Percentiles rank a stretch among this genome's conserved stretches.
Evolutionary conservation across 2,329 filamentous ascomycete genomes (phyloP).

Genomic region (Curvularia verruculosa): DNA sequence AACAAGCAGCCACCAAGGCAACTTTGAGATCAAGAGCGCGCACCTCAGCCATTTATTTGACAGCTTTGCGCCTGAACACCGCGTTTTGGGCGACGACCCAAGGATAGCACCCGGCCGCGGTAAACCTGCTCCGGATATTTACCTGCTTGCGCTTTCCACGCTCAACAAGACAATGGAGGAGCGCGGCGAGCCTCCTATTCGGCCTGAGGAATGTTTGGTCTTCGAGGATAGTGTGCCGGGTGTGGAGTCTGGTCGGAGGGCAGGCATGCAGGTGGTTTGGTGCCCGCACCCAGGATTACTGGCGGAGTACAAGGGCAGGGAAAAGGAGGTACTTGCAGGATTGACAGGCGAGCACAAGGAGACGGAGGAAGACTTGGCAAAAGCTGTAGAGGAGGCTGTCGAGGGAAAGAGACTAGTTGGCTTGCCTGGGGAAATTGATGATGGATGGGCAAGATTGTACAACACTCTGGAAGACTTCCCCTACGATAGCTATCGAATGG

Average conservation of each 20-base stretch:
- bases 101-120: constrained; percentile 80
- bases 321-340: constrained; percentile 83
- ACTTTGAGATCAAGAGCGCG: constrained; percentile 77
- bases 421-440: constrained; percentile 60
- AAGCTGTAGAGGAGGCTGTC: constrained; percentile 46
- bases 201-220: constrained; percentile 86
- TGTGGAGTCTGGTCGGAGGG: constrained; percentile 86
- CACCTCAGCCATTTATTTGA: constrained; percentile 60
- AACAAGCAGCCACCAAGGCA: constrained; percentile 74
- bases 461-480: constrained; percentile 64
- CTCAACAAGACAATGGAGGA: constrained; percentile 77
- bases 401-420: constrained; percentile 53
- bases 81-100: constrained; percentile 83
- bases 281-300: constrained; percentile 81
- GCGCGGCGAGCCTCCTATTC: constrained; percentile 66
- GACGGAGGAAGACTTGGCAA: constrained; percentile 52
- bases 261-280: constrained; percentile 95
- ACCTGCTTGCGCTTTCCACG: constrained; percentile 80
- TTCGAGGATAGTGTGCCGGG: constrained; percentile 96
- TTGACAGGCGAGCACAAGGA: constrained; percentile 73
- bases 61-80: constrained; percentile 73
- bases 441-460: constrained; percentile 65
- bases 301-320: constrained; percentile 75
- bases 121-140: constrained; percentile 95
- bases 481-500: constrained; percentile 65